Base-by-base conservation (phyloP, 176 grass and related monocot species). In the Phoenix roebelenii region DNA sequence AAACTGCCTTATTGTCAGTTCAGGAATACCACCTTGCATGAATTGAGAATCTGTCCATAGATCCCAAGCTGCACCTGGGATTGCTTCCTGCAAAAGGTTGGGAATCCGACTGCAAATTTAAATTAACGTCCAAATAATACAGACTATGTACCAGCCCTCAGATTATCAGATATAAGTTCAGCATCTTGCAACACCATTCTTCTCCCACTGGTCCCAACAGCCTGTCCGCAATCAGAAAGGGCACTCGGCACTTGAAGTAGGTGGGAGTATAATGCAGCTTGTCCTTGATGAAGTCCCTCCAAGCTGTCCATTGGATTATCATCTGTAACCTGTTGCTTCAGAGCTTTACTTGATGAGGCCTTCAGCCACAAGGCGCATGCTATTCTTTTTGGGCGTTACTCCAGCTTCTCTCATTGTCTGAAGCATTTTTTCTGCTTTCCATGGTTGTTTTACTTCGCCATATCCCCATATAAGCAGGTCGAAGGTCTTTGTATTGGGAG, bases 381-480 rank as follows among this genome's bases (percentile, higher is more conserved):
- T 88, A 50, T 78, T 90, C 72, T 76, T 70, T 69, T 74, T 80
- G 16, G 87, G 93, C 22, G 49, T 70, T 52, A 97, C 57, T 50
- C 81, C 76, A 7, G 18, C 24, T 59, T 88, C 78, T 73, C 62
- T 73, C 87, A 91, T 84, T 66, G 67, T 78, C 54, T 78, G 72
- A 30, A 97, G 92, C 39, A 91, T 44, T 54, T 91, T 81, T 69
- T 97, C 87, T 5, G 80, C 84, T 62, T 91, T 97, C 69, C 76
- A 91, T 59, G 92, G 92, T 49, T 88, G 84, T 63, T 80, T 97
- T 57, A 63, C 72, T 71, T 91, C 84, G 32, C 87, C 85, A 70
- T 97, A 97, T 1, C 92, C 87, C 92, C 92, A 97, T 49, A 97
- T 91, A 75, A 97, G 87, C 22, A 81, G 91, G 65, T 97, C 84